Base-by-base conservation (phyloP, 495 filamentous ascomycete species). In the Talaromyces proteolyticus region DNA sequence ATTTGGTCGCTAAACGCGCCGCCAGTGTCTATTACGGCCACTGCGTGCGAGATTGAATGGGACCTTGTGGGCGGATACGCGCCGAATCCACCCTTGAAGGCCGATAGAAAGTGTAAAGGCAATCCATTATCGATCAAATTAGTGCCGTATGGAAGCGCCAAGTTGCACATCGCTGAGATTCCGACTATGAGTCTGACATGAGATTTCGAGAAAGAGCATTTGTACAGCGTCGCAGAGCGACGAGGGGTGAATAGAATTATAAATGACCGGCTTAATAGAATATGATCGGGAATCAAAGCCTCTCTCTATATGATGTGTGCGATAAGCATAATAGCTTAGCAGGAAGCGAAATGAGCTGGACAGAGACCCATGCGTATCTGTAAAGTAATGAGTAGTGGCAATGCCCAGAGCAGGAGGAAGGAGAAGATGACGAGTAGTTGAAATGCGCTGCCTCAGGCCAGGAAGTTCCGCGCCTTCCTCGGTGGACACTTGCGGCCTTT, bases 81-180 rank as follows among this genome's bases (percentile, higher is more conserved):
- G 6, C 69, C 74, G 6, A 69, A 63, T 20, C 67, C 75, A 21
- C 75, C 76, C 6, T 55, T 63, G 14, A 45, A 55, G 45, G 47
- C 52, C 18, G 41, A 67, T 46, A 56, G 67, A 53, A 57, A 64
- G 23, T 64, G 73, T 62, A 43, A 62, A 0, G 74, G 70, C 0
- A 61, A 63, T 23, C 52, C 65, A 36, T 68, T 69, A 22, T 60
- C 69, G 44, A 70, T 73, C 12, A 67, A 57, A 29, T 56, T 84
- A 22, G 68, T 75, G 49, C 81, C 81, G 21, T 81, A 80, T 60
- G 80, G 74, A 4, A 70, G 67, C 53, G 72, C 76, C 42, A 82
- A 82, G 65, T 53, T 80, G 42, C 79, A 80, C 60, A 81, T 83
- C 70, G 73, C 74, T 11, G 76, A 83, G 52, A 58, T 85, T 48